A percentile compares a stretch with the other conserved stretches of the same genome.
These are phyloP conservation scores for Daldinia concentrica DNA, from an alignment of 495 filamentous ascomycete species.

Conservation along the genomic window DNA sequence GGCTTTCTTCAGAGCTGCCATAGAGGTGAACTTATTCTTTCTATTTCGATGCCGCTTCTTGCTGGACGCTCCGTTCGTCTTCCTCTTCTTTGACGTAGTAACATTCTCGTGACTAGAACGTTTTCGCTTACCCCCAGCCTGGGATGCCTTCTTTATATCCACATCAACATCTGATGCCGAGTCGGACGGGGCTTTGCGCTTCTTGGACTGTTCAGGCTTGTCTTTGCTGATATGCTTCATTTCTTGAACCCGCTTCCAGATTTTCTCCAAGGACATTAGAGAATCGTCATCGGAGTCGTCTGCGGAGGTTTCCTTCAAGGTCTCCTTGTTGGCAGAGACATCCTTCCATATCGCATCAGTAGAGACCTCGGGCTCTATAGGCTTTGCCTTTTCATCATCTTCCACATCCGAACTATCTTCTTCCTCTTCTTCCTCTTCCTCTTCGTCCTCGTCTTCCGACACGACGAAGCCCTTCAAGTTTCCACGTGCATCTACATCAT, in stretches of 20 bases:
- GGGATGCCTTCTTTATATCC: neutral
- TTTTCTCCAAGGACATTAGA: conserved; percentile 10
- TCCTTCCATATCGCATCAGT: conserved; percentile 7
- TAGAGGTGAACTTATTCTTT: conserved; percentile 59
- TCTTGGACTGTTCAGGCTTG: neutral
- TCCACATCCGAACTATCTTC: conserved; percentile 43
- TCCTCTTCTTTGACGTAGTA: conserved; percentile 40
- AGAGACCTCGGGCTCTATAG: neutral
- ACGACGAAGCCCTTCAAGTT: conserved; percentile 69
- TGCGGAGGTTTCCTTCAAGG: neutral
- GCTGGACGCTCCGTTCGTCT: conserved; percentile 4
- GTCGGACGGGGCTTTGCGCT: conserved; percentile 11
- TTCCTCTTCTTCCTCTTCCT: conserved; percentile 34
- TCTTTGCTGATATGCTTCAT: conserved; percentile 8
- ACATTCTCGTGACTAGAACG: conserved; percentile 19
- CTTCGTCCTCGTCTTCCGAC: conserved; percentile 52
- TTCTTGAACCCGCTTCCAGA: conserved; percentile 8
- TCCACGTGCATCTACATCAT: conserved; percentile 55
- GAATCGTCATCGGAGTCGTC: conserved; percentile 26
- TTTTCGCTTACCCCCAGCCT: conserved; percentile 33
- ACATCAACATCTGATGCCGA: neutral
- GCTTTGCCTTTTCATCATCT: conserved; percentile 18
- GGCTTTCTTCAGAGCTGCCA: conserved; percentile 73
- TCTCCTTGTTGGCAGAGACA: conserved; percentile 4
- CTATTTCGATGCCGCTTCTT: conserved; percentile 46